phyloP scores from a whole-genome alignment of 2,329 filamentous ascomycete species.

The Penicillium hordei region DNA sequence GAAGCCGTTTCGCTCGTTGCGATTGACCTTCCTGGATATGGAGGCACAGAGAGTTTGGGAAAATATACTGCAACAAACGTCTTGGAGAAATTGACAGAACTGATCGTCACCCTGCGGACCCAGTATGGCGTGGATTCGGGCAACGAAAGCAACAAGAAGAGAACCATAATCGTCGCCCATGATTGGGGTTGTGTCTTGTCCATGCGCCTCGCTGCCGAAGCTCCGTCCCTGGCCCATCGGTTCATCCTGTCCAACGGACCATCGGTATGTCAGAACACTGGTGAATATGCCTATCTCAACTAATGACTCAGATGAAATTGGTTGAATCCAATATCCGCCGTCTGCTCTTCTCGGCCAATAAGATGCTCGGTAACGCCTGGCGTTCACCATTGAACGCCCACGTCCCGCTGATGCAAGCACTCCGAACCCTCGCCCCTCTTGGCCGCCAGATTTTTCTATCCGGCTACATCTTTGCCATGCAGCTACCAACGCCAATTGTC shows the following conservation, averaged over 20 bases:
- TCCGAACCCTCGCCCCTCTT: slow-evolving; percentile 48
- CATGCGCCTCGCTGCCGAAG: slow-evolving; percentile 59
- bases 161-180: slow-evolving; percentile 52
- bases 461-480: slow-evolving; percentile 57
- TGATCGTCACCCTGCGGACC: slow-evolving; percentile 52
- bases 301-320: slow-evolving; percentile 40
- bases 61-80: slow-evolving; percentile 53
- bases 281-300: background rate
- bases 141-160: slow-evolving; percentile 39
- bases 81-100: slow-evolving; percentile 55
- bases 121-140: slow-evolving; percentile 44
- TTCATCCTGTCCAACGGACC: slow-evolving; percentile 56
- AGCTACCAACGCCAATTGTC: slow-evolving; percentile 49
- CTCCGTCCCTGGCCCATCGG: slow-evolving; percentile 55
- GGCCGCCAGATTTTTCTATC: slow-evolving; percentile 51
- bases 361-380: slow-evolving; percentile 53
- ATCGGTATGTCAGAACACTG: slow-evolving; percentile 45
- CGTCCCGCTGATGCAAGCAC: slow-evolving; percentile 47
- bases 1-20: slow-evolving; percentile 51
- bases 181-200: slow-evolving; percentile 57
- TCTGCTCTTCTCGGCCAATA: slow-evolving; percentile 44
- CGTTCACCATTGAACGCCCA: slow-evolving; percentile 46
- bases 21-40: slow-evolving; percentile 59
- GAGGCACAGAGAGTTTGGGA: slow-evolving; percentile 55
- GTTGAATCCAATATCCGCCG: slow-evolving; percentile 45